Percentiles rank a stretch among this genome's conserved stretches.
These are phyloP conservation scores for Babesia microti DNA, from an alignment of 169 alveolate species.

Conservation along the genomic window DNA sequence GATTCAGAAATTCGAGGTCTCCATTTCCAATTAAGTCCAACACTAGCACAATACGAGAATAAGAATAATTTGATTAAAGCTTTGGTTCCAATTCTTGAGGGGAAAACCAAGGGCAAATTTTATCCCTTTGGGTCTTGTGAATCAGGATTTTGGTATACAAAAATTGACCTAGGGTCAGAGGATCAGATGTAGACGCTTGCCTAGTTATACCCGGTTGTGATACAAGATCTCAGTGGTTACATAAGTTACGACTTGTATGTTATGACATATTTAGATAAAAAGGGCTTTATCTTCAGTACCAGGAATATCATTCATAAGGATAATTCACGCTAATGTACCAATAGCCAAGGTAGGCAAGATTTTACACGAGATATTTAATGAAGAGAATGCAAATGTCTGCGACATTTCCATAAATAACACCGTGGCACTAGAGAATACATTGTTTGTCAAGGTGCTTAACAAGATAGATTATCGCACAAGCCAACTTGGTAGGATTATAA, in stretches of 20 bases:
- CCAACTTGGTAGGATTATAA: conserved; percentile 61
- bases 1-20: too few species aligned
- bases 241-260: conserved; percentile 31
- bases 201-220: conserved; percentile 38
- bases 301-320: conserved; percentile 28
- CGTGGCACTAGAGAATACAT: conserved; percentile 63
- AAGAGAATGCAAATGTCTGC: conserved; percentile 41
- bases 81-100: conserved; percentile 14
- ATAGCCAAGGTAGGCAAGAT: conserved; percentile 51
- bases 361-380: conserved; percentile 13
- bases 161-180: conserved; percentile 21
- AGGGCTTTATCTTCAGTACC: conserved; percentile 11
- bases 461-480: conserved; percentile 51
- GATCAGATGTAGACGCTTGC: conserved; percentile 38
- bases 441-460: conserved; percentile 45
- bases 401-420: conserved; percentile 69
- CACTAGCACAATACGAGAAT: conserved; percentile 28
- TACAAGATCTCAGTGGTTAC: conserved; percentile 30
- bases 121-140: conserved; percentile 44
- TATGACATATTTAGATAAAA: conserved; percentile 2
- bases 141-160: conserved; percentile 34
- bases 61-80: conserved; percentile 15
- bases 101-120: conserved; percentile 17
- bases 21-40: conserved; percentile 18
- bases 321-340: conserved; percentile 62